These are phyloP conservation scores for Gossypium schwendimanii DNA, from an alignment of 441 rosid genomes.

Conservation along the genomic window DNA sequence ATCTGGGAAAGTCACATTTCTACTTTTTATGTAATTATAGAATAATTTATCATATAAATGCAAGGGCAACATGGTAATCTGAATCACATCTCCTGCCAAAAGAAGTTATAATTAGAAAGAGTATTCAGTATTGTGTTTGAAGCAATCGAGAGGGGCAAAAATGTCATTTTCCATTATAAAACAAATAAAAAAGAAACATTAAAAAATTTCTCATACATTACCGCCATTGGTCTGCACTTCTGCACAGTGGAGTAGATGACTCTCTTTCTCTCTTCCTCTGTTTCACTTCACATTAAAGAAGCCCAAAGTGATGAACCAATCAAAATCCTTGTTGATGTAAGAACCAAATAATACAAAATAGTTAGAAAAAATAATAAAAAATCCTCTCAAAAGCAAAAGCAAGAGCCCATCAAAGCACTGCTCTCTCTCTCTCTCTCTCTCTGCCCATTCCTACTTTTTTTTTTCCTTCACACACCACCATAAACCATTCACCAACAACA, in stretches of 20 bases:
- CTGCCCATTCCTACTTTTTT: not conserved
- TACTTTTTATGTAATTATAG: not conserved
- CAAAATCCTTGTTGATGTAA: constrained; percentile 16
- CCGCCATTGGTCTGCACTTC: constrained; percentile 24
- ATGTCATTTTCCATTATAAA: not conserved
- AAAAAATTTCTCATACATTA: not conserved
- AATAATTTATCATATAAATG: not conserved
- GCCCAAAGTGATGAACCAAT: constrained; percentile 45
- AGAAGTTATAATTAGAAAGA: not conserved
- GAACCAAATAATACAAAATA: constrained; percentile 11
- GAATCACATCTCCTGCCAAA: not conserved
- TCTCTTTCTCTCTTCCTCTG: not conserved
- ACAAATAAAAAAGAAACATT: not conserved
- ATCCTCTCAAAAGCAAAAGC: constrained; percentile 7
- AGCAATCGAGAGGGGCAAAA: not conserved
- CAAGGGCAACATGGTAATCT: not conserved
- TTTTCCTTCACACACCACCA: constrained; percentile 2
- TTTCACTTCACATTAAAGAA: not conserved
- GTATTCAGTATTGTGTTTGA: not conserved
- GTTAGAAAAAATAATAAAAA: not conserved
- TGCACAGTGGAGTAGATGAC: constrained; percentile 18
- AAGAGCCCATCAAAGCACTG: not conserved
- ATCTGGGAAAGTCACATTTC: not conserved
- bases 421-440: not conserved
- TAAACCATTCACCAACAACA: constrained; percentile 2